These are phyloP conservation scores for Udeniomyces megalosporus DNA, from an alignment of 768 basidiomycete species.

Conservation along the genomic window DNA sequence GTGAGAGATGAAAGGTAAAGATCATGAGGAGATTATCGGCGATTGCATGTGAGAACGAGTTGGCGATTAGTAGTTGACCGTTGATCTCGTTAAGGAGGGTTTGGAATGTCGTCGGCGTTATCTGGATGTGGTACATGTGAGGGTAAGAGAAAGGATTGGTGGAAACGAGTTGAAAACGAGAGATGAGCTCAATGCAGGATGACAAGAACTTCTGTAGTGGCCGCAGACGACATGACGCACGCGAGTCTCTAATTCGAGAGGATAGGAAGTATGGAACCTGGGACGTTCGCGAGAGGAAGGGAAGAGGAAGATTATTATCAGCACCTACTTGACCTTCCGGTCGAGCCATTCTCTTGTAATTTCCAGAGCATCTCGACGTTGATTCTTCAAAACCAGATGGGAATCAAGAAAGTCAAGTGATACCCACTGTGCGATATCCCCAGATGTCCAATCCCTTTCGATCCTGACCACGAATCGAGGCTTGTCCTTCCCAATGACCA, in stretches of 20 bases:
- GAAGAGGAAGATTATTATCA: neutral
- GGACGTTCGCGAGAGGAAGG: neutral
- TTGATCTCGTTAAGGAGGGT: slow-evolving; percentile 85
- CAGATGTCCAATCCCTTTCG: slow-evolving; percentile 80
- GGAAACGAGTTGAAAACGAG: neutral
- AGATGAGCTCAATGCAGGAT: neutral
- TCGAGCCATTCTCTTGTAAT: neutral
- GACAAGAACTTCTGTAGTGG: neutral
- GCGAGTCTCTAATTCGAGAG: slow-evolving; percentile 84
- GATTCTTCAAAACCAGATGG: neutral
- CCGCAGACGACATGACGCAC: slow-evolving; percentile 9
- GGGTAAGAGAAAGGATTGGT: neutral
- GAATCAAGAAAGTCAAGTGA: too few species aligned
- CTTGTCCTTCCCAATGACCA: too few species aligned
- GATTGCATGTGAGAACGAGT: slow-evolving; percentile 55
- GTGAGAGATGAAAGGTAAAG: slow-evolving; percentile 62
- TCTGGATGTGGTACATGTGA: too few species aligned
- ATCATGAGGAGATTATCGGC: slow-evolving; percentile 66
- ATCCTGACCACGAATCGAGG: slow-evolving; percentile 45
- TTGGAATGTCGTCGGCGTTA: slow-evolving; percentile 77
- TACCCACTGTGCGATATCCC: slow-evolving; percentile 60
- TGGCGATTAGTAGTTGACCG: slow-evolving; percentile 66
- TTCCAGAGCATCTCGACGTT: neutral
- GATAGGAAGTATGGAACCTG: slow-evolving; percentile 67
- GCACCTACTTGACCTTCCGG: too few species aligned